Conservation (phyloP, 768 basidiomycete genomes). For the Leucocoprinus leucothites region DNA sequence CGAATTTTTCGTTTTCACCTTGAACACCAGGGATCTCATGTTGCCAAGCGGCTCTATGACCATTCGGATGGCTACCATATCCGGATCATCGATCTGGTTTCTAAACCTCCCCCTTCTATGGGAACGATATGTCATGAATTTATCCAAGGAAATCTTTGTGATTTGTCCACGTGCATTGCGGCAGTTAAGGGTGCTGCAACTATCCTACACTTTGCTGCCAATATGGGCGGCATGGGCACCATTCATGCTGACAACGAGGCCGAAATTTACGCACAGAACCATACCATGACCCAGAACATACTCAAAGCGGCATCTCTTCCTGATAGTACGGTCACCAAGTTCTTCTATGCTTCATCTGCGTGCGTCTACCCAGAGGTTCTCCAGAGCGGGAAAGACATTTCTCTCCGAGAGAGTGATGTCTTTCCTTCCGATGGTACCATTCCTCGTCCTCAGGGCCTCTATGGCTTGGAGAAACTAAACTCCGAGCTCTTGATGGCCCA, state of each 20-base stretch:
- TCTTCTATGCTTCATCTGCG: constrained; percentile 57
- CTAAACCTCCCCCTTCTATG: constrained; percentile 18
- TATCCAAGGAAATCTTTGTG: constrained; percentile 43
- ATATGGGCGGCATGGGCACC: constrained; percentile 64
- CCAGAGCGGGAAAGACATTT: constrained; percentile 36
- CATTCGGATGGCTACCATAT: constrained; percentile 28
- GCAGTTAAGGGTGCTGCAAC: constrained; percentile 37
- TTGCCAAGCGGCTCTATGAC: constrained; percentile 37
- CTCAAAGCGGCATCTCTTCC: constrained; percentile 34
- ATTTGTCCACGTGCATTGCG: constrained; percentile 33
- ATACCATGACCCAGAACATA: constrained; percentile 47
- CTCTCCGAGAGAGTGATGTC: constrained; percentile 44
- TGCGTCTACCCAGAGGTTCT: constrained; percentile 51
- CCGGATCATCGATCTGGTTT: constrained; percentile 40
- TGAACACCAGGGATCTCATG: constrained; percentile 44
- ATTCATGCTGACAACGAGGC: constrained; percentile 52
- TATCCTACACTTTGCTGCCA: constrained; percentile 58
- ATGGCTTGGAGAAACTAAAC: constrained; percentile 55
- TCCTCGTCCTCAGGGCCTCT: constrained; percentile 51
- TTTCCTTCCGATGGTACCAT: constrained; percentile 20
- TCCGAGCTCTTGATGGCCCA: constrained; percentile 44
- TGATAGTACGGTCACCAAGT: constrained; percentile 30
- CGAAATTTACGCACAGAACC: constrained; percentile 46
- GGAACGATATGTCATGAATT: constrained; percentile 29
- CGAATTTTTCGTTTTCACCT: not conserved